phyloP scores from a whole-genome alignment of 2,329 filamentous ascomycete genomes.

The Amauroascus verrucosus region DNA sequence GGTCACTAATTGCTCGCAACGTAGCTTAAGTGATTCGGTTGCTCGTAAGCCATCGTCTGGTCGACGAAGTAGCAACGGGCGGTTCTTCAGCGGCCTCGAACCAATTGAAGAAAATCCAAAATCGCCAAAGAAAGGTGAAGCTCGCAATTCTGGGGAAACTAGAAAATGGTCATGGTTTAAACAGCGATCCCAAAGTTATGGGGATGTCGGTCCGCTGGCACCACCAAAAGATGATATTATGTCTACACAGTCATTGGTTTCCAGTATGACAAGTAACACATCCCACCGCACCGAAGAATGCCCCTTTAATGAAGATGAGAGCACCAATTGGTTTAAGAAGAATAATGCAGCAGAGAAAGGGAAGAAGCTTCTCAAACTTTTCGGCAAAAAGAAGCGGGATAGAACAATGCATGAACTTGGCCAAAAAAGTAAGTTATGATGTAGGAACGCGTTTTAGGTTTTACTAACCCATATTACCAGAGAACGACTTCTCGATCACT shows the following conservation, averaged over 20 bases:
- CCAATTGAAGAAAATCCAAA: constrained; percentile 35
- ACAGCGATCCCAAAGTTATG: constrained; percentile 23
- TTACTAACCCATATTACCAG: background rate
- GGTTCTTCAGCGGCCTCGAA: constrained; percentile 28
- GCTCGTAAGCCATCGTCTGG: background rate
- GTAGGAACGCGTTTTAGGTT: background rate
- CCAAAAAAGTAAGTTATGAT: constrained; percentile 31
- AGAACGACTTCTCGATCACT: constrained; percentile 6
- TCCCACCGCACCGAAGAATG: background rate
- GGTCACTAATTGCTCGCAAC: background rate
- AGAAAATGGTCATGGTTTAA: constrained; percentile 43
- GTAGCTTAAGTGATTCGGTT: background rate
- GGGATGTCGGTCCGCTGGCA: constrained; percentile 18
- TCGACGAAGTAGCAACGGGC: constrained; percentile 13
- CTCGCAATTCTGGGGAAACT: constrained; percentile 20
- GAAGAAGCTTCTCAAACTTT: constrained; percentile 42
- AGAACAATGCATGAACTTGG: constrained; percentile 24
- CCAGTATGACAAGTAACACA: constrained; percentile 15
- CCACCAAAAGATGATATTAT: constrained; percentile 20
- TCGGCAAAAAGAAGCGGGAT: constrained; percentile 41
- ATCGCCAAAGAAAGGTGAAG: constrained; percentile 24
- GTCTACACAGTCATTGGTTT: constrained; percentile 20
- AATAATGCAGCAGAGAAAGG: constrained; percentile 10
- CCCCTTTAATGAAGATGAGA: background rate
- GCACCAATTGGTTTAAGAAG: constrained; percentile 1